phyloP scores from a whole-genome alignment of 306 rosid genomes.

The Rubus idaeus region DNA sequence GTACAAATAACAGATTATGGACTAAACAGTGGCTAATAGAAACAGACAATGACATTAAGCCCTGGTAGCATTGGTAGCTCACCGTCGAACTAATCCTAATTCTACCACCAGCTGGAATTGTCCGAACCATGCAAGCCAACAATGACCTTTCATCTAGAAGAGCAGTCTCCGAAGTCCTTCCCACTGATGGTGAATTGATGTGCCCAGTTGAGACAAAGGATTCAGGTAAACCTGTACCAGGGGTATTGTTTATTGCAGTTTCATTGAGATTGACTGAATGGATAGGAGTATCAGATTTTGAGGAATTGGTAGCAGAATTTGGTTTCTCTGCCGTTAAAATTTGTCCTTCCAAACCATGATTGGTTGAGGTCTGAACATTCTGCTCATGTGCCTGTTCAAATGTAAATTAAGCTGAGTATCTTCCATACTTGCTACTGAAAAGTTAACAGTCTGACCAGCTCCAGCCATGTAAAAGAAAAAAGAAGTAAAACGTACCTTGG shows the following conservation, averaged over 20 bases:
- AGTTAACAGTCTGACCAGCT: neutral
- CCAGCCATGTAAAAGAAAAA: neutral
- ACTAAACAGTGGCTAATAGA: slow-evolving; percentile 1
- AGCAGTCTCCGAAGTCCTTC: slow-evolving; percentile 49
- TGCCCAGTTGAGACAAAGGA: slow-evolving; percentile 52
- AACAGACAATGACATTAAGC: slow-evolving; percentile 11
- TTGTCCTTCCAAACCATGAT: slow-evolving; percentile 49
- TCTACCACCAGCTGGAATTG: slow-evolving; percentile 92
- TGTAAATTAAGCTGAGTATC: slow-evolving; percentile 16
- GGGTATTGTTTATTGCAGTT: slow-evolving; percentile 33
- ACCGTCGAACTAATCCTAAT: slow-evolving; percentile 89
- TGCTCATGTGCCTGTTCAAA: slow-evolving; percentile 47
- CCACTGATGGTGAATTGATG: slow-evolving; percentile 31
- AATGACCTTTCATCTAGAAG: slow-evolving; percentile 86
- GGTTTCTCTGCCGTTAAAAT: slow-evolving; percentile 47
- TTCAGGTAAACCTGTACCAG: slow-evolving; percentile 53
- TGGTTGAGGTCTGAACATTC: slow-evolving; percentile 36
- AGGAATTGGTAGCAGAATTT: slow-evolving; percentile 46
- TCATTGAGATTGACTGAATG: slow-evolving; percentile 52
- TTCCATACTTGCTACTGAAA: slow-evolving; percentile 12
- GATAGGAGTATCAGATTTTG: slow-evolving; percentile 37
- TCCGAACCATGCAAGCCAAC: slow-evolving; percentile 87
- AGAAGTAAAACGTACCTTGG: slow-evolving; percentile 36
- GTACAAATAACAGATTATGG: slow-evolving; percentile 16
- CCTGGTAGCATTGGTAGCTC: slow-evolving; percentile 18